phyloP scores from a whole-genome alignment of 139 green algal species.

The Micromonas commoda region DNA sequence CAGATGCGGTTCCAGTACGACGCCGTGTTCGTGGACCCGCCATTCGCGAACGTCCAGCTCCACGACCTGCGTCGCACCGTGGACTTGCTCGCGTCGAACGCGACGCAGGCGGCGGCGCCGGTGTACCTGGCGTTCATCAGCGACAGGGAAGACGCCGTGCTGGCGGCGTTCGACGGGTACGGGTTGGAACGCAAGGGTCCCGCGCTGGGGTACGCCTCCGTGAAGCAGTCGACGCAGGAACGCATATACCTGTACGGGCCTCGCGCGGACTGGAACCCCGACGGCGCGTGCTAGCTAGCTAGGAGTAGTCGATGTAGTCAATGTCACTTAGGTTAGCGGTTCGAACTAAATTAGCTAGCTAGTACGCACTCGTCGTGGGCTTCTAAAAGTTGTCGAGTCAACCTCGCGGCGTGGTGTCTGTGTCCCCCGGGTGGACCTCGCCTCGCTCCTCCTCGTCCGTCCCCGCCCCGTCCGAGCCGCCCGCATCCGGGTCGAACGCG shows the following conservation, averaged over 20 bases:
- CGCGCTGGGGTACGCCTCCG: not conserved
- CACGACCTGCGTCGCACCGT: not conserved
- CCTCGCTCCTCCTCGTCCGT: no score
- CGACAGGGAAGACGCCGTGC: not conserved
- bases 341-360: no score
- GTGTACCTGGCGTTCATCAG: not conserved
- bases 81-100: not conserved
- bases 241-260: slow-evolving; percentile 2
- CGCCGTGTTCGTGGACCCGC: slow-evolving; percentile 15
- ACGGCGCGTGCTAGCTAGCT: no score
- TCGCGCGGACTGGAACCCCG: no score
- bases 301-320: no score
- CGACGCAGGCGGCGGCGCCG: not conserved
- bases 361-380: no score
- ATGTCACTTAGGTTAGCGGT: no score
- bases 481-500: no score
- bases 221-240: slow-evolving; percentile 11
- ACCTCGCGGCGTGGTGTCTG: no score
- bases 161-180: not conserved
- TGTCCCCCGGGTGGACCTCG: no score
- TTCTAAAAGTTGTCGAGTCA: no score
- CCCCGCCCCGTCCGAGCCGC: no score
- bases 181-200: not conserved
- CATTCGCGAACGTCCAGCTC: not conserved
- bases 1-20: slow-evolving; percentile 8